Percentiles rank a stretch among this genome's conserved stretches.
These are phyloP conservation scores for Stramenopiles sp. DNA, from an alignment of 352 stramenopile genomes.

Conservation along the genomic window DNA sequence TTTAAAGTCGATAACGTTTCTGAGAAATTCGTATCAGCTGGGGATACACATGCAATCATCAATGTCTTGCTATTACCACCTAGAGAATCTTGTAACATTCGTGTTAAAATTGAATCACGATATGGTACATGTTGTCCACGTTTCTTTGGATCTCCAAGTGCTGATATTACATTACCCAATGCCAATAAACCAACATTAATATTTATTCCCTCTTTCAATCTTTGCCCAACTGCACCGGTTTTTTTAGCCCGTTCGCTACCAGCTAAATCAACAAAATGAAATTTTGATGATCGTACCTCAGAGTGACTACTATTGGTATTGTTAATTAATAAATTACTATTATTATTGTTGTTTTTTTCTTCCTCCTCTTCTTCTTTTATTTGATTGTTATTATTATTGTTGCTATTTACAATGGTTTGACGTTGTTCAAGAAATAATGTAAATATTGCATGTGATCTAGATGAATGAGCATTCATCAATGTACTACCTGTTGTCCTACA, in stretches of 20 bases:
- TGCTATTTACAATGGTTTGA: constrained; percentile 15
- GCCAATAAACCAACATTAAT: constrained; percentile 85
- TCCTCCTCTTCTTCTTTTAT: too few species aligned
- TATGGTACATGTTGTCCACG: constrained; percentile 65
- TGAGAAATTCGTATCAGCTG: constrained; percentile 62
- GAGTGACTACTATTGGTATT: background rate
- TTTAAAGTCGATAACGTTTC: constrained; percentile 73
- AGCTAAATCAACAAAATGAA: constrained; percentile 82
- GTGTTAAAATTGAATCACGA: constrained; percentile 65
- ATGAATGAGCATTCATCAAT: constrained; percentile 67
- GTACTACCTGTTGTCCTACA: constrained; percentile 56
- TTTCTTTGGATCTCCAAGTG: constrained; percentile 60
- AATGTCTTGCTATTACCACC: constrained; percentile 64
- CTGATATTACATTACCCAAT: constrained; percentile 82
- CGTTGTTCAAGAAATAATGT: constrained; percentile 52
- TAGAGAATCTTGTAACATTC: constrained; percentile 60
- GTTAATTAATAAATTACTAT: background rate
- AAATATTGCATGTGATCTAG: constrained; percentile 67
- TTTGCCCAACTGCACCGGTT: constrained; percentile 57
- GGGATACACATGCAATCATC: constrained; percentile 75
- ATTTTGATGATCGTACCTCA: constrained; percentile 32
- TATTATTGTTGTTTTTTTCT: background rate
- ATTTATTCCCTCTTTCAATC: constrained; percentile 76
- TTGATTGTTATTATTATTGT: constrained; percentile 24
- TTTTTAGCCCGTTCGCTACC: constrained; percentile 77